Base-by-base conservation (phyloP, 192 early-diverging fungal species). In the Rhizophagus sp. region DNA sequence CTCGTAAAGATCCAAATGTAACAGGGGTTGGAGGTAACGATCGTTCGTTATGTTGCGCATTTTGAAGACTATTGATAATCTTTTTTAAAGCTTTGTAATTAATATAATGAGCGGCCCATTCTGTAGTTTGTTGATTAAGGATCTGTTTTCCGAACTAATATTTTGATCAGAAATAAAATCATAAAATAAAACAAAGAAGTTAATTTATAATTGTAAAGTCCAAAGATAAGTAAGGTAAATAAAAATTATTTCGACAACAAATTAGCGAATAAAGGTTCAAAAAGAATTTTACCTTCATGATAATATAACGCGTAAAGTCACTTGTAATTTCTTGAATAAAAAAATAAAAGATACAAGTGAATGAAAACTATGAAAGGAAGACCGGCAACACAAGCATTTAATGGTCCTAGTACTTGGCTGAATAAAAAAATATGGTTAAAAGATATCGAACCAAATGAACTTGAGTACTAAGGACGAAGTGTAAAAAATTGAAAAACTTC, bases 31-130 rank as follows among this genome's bases (percentile, higher is more conserved):
- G 66, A 25, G 62, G 39, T 41, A 39, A 64, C 12, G 78, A 71
- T 24, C 78, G 27, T 62, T 71, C 78, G 15, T 79, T 79, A 34
- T 62, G 62, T 62, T 68, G 19, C 8, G 44, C 49, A 62, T 47
- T 82, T 17, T 86, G 83, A 12, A 91, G 80, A 27, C 85, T 90
- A 72, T 94, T 95, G 83, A 99, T 98, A 57, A 99, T 96, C 87
- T 98, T 98, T 87, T 99, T 99, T 61, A 99, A 91, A 15, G 89
- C 95, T 86, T 99, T 99, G 89, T 99, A 99, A 89, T 94, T 95
- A 87, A 99, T 91, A 83, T 97, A 98, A 81, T 98, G 94, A 67
- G 88, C 90, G 62, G 93, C 91, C 97, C 97, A 98, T 86, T 98
- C 97, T 75, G 93, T 89, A 79, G 93, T 89, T 82, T 94, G 94